phyloP scores from a whole-genome alignment of 345 rosid genomes.

The Erysimum cheiranthoides region DNA sequence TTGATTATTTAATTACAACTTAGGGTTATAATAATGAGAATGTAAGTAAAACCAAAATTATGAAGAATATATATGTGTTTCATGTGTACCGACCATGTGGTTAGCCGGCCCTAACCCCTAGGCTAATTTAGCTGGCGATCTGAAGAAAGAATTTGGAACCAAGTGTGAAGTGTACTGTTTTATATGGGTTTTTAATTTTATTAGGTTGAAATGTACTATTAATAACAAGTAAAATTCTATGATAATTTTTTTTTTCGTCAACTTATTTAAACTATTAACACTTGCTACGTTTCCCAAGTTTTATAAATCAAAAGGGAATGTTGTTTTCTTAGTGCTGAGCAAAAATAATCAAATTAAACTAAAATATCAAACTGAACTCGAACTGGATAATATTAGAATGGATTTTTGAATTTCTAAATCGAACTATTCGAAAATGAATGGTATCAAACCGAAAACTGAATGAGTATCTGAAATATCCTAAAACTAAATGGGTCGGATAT shows the following conservation, averaged over 20 bases:
- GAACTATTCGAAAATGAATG: too few relatives aligned
- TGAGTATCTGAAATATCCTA: too few relatives aligned
- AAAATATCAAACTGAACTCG: too few relatives aligned
- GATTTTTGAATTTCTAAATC: too few relatives aligned
- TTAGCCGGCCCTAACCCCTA: conserved; percentile 22
- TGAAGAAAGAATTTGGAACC: conserved; percentile 27
- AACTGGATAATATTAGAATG: too few relatives aligned
- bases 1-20: conserved; percentile 4
- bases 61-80: too few relatives aligned
- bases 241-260: too few relatives aligned
- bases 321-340: too few relatives aligned
- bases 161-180: conserved; percentile 15
- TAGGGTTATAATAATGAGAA: conserved; percentile 16
- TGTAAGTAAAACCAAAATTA: conserved; percentile 19
- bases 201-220: not conserved
- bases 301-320: too few relatives aligned
- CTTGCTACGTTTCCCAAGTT: not conserved
- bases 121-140: conserved; percentile 24
- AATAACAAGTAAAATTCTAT: not conserved
- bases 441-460: too few relatives aligned
- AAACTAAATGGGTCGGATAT: too few relatives aligned
- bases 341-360: too few relatives aligned
- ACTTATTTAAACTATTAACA: not conserved
- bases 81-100: conserved; percentile 42
- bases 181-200: not conserved